Evolutionary conservation across 345 rosid species (phyloP), one percentile per base, ranked within the genome.

Genomic region (Brassica nigra): DNA sequence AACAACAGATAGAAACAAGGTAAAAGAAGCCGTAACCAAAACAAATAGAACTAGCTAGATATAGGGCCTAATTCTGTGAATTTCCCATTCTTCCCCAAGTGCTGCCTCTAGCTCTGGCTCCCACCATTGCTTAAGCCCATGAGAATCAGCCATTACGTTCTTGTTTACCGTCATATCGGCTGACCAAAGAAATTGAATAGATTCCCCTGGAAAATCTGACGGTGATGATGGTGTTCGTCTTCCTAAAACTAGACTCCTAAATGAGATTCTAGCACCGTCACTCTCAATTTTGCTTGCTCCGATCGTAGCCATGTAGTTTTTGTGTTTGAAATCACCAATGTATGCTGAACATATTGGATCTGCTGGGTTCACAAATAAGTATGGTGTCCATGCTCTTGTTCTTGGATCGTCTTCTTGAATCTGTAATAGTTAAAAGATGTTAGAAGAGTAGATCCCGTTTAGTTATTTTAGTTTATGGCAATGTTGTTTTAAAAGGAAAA

Each of bases 61-160:
- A 23, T 23, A 23, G 27, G 27, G 27, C 27, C 27, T 23, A 23
- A 23, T 23, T 23, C 27, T 23, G 27, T 23, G 27, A 36, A 36
- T 36, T 36, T 8, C 39, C 39, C 2, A 36, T 6, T 54, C 6
- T 18, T 4, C 62, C 62, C 62, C 0, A 23, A 8, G 6, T 4
- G 20, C 30, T 8, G 30, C 10, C 12, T 57, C 62, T 57, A 10
- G 27, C 12, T 57, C 62, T 57, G 28, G 29, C 62, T 82, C 84
- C 92, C 92, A 87, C 94, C 90, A 88, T 70, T 88, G 90, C 65
- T 85, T 85, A 80, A 90, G 86, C 31, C 87, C 86, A 33, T 90
- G 94, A 44, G 88, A 87, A 36, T 36, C 3, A 80, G 63, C 62
- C 3, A 31, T 76, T 23, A 23, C 27, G 27, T 23, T 23, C 31